Evolutionary conservation across 164 flowering plant genomes (phyloP).

Genomic region (Aristolochia californica): DNA sequence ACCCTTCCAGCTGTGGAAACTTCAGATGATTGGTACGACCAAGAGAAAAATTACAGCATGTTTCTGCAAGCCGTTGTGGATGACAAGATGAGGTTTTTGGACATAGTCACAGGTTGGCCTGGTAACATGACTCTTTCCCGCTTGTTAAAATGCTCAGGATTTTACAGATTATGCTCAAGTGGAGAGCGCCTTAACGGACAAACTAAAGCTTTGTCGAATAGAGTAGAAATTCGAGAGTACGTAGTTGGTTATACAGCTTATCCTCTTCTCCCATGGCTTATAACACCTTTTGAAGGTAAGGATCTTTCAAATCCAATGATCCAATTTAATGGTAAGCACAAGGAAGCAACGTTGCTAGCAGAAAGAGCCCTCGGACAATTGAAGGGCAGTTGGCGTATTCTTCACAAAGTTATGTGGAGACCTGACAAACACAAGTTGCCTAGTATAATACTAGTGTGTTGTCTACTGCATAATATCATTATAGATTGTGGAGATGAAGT

Average conservation of each 20-base stretch:
- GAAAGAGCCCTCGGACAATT: constrained; percentile 56
- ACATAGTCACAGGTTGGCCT: constrained; percentile 85
- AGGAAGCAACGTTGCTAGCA: constrained; percentile 45
- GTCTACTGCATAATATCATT: constrained; percentile 82
- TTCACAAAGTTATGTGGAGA: constrained; percentile 95
- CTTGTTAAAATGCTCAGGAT: constrained; percentile 52
- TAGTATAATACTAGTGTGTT: constrained; percentile 79
- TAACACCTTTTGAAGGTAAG: constrained; percentile 49
- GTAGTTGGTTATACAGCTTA: constrained; percentile 57
- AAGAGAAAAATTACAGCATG: constrained; percentile 77
- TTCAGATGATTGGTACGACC: constrained; percentile 94
- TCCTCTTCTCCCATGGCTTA: constrained; percentile 89
- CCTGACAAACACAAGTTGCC: constrained; percentile 87
- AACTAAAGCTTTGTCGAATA: constrained; percentile 22
- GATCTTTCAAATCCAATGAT: constrained; percentile 19
- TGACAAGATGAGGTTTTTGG: constrained; percentile 69
- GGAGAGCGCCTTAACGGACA: constrained; percentile 52
- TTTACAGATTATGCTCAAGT: constrained; percentile 56
- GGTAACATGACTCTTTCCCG: constrained; percentile 44
- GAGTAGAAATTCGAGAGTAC: constrained; percentile 50
- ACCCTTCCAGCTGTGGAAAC: constrained; percentile 92
- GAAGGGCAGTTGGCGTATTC: constrained; percentile 89
- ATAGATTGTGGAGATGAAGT: constrained; percentile 63
- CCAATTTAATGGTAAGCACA: constrained; percentile 39
- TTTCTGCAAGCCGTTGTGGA: constrained; percentile 86